These are phyloP conservation scores for Blastomyces parvus DNA, from an alignment of 2,329 filamentous ascomycete genomes.

Conservation along the genomic window DNA sequence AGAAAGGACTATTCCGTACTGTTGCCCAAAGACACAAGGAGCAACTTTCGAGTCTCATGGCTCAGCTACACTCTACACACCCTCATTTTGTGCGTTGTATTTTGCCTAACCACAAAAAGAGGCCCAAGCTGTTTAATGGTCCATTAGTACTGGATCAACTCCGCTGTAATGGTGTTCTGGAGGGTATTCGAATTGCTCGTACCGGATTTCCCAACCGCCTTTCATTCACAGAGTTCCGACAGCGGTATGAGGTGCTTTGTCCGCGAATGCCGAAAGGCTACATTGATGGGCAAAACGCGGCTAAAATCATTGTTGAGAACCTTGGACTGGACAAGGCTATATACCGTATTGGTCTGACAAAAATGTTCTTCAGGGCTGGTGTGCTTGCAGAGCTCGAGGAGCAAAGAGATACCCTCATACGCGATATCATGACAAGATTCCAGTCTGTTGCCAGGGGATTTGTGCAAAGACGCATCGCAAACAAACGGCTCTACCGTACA, in stretches of 20 bases:
- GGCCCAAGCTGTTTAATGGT: slow-evolving; percentile 83
- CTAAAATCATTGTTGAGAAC: slow-evolving; percentile 79
- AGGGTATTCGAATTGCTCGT: slow-evolving; percentile 91
- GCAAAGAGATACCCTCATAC: slow-evolving; percentile 82
- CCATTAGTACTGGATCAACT: slow-evolving; percentile 92
- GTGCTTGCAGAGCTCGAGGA: slow-evolving; percentile 96
- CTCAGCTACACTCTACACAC: slow-evolving; percentile 86
- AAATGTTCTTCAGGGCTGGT: slow-evolving; percentile 95
- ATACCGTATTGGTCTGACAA: slow-evolving; percentile 89
- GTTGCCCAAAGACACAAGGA: slow-evolving; percentile 97
- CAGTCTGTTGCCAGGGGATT: slow-evolving; percentile 89
- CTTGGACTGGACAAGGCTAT: slow-evolving; percentile 74
- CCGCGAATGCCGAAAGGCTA: slow-evolving; percentile 80
- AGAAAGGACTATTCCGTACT: slow-evolving; percentile 93
- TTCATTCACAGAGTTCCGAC: slow-evolving; percentile 84
- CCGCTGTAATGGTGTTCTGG: slow-evolving; percentile 98
- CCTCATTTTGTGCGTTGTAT: slow-evolving; percentile 98
- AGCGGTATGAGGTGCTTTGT: slow-evolving; percentile 92
- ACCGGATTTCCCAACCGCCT: slow-evolving; percentile 95
- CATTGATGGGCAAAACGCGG: slow-evolving; percentile 77
- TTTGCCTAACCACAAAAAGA: slow-evolving; percentile 94
- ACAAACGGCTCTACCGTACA: slow-evolving; percentile 87
- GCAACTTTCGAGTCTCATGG: slow-evolving; percentile 93
- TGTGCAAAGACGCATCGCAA: slow-evolving; percentile 73
- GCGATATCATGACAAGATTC: slow-evolving; percentile 86